Base-by-base conservation (phyloP, 2,329 filamentous ascomycete species). In the Fusarium nisikadoi region DNA sequence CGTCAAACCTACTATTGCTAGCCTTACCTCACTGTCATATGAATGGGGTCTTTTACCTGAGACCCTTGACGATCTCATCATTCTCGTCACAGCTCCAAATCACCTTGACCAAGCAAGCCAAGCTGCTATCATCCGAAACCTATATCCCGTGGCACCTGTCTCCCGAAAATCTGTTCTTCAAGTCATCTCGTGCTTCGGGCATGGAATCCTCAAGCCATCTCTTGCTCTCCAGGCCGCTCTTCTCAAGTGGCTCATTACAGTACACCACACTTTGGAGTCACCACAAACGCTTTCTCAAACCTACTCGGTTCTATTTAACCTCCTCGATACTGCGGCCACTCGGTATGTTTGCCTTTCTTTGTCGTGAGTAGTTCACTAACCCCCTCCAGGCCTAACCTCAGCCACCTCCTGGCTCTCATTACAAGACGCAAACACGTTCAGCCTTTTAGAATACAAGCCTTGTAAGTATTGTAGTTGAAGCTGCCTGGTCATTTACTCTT, bases 351-450 rank as follows among this genome's bases (percentile, higher is more conserved):
- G 29, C 3, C 42, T 45, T n/a, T 7, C n/a, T 11, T n/a, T 29
- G 6, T 8, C 17, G 20, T 16, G 25, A 12, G 16, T 17, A 39
- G 11, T 27, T 49, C 35, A 29, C 66, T 77, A 80, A 77, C 75
- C 4, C n/a, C 5, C 74, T 8, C 13, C 12, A 88, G 88, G 62
- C 84, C 88, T 16, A 85, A 87, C 69, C 79, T 96, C 54, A 95
- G 93, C 77, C 93, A 97, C 81, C 81, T 97, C 39, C 85, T 97
- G 27, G 94, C 93, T 7, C 81, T 95, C 35, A 89, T 95, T 50
- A 97, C 94, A 49, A 86, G 93, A 62, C 90, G 94, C 62, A 94
- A 91, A 77, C 94, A 97, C 81, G 94, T 97, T 47, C 91, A 92
- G 71, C 93, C 93, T 4, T 95, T 94, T 78, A 88, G 94, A 65